Conservation (phyloP, 2,329 filamentous ascomycete species). For the Diplodia scrobiculata region DNA sequence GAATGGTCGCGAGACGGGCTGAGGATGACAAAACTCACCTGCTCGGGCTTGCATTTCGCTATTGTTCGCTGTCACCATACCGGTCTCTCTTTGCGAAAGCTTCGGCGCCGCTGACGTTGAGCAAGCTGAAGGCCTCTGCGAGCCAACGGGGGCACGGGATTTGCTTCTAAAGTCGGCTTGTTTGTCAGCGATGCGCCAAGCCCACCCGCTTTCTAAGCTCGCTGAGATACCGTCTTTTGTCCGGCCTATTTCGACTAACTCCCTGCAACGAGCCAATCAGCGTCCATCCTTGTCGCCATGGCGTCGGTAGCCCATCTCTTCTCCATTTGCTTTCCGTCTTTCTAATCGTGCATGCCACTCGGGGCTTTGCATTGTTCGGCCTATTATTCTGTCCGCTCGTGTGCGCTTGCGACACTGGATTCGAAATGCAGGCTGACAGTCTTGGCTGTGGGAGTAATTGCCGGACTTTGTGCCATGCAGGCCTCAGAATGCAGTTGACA, state of each 20-base stretch:
- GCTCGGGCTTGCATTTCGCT: background rate
- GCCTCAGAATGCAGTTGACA: background rate
- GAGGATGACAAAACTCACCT: background rate
- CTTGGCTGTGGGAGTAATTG: background rate
- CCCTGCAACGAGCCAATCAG: background rate
- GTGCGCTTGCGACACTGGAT: background rate
- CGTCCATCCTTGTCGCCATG: background rate
- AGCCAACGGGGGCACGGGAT: background rate
- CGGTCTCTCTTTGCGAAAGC: background rate
- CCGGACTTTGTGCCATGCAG: background rate
- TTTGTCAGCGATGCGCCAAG: constrained; percentile 21
- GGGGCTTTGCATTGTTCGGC: background rate
- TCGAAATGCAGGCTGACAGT: constrained; percentile 13
- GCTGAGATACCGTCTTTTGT: constrained; percentile 19
- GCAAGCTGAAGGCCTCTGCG: background rate
- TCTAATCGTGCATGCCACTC: constrained; percentile 6
- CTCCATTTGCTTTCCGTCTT: background rate
- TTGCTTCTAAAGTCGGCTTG: background rate
- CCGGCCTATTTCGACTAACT: background rate
- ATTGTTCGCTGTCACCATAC: background rate
- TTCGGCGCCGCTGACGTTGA: background rate
- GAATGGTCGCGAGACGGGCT: background rate
- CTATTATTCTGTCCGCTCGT: constrained; percentile 2
- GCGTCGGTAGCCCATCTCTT: background rate
- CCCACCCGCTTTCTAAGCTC: constrained; percentile 6